Conservation (phyloP, 1,139 yeast species). For the Spathaspora jeffriesii region DNA sequence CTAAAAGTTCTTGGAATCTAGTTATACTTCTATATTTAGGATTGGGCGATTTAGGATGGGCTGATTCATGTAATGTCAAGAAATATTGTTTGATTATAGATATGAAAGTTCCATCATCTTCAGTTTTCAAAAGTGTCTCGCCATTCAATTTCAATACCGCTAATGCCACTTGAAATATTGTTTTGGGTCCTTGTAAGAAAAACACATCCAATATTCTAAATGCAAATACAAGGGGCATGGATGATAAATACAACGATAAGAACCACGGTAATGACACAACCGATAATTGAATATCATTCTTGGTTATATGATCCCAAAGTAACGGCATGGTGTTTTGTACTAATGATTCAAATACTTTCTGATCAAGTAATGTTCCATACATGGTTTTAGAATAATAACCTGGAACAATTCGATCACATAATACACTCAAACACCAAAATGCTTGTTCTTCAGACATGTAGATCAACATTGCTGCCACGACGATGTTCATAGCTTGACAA, state of each 20-base stretch:
- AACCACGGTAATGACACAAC: slow-evolving; percentile 98
- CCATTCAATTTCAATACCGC: slow-evolving; percentile 88
- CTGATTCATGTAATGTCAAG: slow-evolving; percentile 73
- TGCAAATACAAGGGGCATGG: slow-evolving; percentile 95
- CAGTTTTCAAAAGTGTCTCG: slow-evolving; percentile 73
- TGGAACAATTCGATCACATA: slow-evolving; percentile 87
- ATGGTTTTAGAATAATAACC: slow-evolving; percentile 97
- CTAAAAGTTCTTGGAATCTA: slow-evolving; percentile 86
- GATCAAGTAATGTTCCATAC: slow-evolving; percentile 97
- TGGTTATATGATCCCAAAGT: slow-evolving; percentile 78
- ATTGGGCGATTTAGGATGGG: slow-evolving; percentile 73
- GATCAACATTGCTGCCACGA: slow-evolving; percentile 88
- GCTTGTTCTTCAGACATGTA: slow-evolving; percentile 98
- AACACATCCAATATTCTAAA: slow-evolving; percentile 90
- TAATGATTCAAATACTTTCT: slow-evolving; percentile 86
- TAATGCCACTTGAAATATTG: slow-evolving; percentile 89
- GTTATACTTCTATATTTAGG: slow-evolving; percentile 68
- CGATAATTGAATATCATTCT: slow-evolving; percentile 87
- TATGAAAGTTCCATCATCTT: slow-evolving; percentile 92
- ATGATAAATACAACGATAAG: slow-evolving; percentile 80
- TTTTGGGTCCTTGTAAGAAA: slow-evolving; percentile 86
- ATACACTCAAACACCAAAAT: slow-evolving; percentile 84
- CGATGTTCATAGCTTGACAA: slow-evolving; percentile 99
- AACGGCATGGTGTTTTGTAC: slow-evolving; percentile 91
- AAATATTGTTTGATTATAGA: slow-evolving; percentile 84